Evolutionary conservation across 1,139 yeast genomes (phyloP).

Genomic region (Candida sojae): DNA sequence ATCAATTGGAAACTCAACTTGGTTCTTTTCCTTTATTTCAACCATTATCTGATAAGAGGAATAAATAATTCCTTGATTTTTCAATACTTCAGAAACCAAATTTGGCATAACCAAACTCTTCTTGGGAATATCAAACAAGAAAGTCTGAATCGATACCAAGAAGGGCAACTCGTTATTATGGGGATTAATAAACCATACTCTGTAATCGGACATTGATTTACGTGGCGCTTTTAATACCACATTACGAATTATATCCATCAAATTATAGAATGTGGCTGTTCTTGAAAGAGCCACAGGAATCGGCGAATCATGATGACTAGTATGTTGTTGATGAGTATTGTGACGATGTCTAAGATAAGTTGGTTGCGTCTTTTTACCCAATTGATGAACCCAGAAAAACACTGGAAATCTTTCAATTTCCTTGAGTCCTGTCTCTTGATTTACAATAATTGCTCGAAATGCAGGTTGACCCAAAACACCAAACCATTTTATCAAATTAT

Average conservation of each 20-base stretch:
- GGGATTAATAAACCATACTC: constrained; percentile 43
- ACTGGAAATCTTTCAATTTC: constrained; percentile 58
- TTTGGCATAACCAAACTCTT: constrained; percentile 33
- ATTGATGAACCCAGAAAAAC: constrained; percentile 51
- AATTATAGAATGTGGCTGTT: constrained; percentile 36
- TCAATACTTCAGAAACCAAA: constrained; percentile 26
- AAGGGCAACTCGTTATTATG: constrained; percentile 25
- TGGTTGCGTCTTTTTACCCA: constrained; percentile 28
- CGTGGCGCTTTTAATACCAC: constrained; percentile 20
- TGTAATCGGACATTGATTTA: constrained; percentile 19
- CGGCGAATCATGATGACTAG: constrained; percentile 14
- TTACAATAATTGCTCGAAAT: constrained; percentile 43
- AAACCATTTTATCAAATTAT: constrained; percentile 52
- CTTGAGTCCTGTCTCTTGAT: constrained; percentile 35
- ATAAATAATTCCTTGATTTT: constrained; percentile 32
- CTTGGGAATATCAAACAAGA: constrained; percentile 31
- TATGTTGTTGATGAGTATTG: constrained; percentile 13
- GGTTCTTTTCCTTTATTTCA: constrained; percentile 28
- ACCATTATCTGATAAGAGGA: constrained; percentile 34
- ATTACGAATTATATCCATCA: constrained; percentile 27
- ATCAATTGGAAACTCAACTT: constrained; percentile 27
- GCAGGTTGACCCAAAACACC: constrained; percentile 51
- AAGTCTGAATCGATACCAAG: constrained; percentile 25
- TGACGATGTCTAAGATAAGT: constrained; percentile 15
- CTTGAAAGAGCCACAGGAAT: constrained; percentile 27